These are phyloP conservation scores for Osmanthus fragrans DNA, from an alignment of 257 asterid species.

Conservation along the genomic window DNA sequence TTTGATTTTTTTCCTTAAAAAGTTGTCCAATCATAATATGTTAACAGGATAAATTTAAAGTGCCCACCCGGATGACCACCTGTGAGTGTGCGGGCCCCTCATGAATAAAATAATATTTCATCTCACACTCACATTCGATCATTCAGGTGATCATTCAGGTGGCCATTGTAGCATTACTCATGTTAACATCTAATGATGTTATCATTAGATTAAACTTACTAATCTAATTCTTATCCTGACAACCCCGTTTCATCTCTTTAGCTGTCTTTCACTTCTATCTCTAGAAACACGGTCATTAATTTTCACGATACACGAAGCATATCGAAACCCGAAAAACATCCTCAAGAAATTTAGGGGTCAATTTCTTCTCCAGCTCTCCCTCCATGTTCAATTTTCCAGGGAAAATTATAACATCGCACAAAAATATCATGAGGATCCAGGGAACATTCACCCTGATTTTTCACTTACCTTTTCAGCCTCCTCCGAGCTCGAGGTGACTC, in stretches of 20 bases:
- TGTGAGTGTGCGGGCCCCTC: too few relatives aligned
- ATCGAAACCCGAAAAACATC: background rate
- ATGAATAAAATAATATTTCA: too few relatives aligned
- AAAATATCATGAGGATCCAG: constrained; percentile 17
- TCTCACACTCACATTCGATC: too few relatives aligned
- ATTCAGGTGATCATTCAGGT: too few relatives aligned
- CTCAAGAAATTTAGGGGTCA: constrained; percentile 33
- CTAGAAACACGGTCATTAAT: constrained; percentile 23
- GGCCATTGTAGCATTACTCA: too few relatives aligned
- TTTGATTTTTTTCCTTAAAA: background rate
- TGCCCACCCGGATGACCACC: too few relatives aligned
- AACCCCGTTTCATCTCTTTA: background rate
- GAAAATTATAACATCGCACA: constrained; percentile 17
- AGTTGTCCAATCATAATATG: background rate
- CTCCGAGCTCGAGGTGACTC: constrained; percentile 29
- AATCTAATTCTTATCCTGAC: too few relatives aligned
- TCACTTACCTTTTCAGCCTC: background rate
- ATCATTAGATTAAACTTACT: too few relatives aligned
- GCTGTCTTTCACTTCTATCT: constrained; percentile 29
- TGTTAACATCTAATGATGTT: too few relatives aligned
- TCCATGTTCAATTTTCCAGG: constrained; percentile 15
- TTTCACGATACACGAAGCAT: constrained; percentile 29
- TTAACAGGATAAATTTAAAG: too few relatives aligned
- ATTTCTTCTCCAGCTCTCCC: constrained; percentile 31
- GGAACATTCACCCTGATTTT: constrained; percentile 19